These are phyloP conservation scores for Madurella mycetomatis DNA, from an alignment of 2,329 filamentous ascomycete species.

Conservation along the genomic window DNA sequence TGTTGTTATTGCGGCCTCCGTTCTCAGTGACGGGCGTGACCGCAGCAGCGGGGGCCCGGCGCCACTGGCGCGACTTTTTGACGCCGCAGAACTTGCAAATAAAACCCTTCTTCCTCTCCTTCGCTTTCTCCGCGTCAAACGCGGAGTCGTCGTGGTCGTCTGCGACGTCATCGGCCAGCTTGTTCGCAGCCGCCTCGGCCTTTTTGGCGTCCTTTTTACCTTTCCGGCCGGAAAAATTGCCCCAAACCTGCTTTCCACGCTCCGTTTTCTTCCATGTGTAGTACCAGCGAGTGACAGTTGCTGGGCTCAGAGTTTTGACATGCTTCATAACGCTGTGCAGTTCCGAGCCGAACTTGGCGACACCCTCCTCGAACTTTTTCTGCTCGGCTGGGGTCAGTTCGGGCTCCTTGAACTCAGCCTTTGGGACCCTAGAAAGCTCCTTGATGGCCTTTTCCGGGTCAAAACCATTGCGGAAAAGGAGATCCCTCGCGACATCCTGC, in stretches of 20 bases:
- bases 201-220: constrained; percentile 83
- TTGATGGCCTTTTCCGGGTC: constrained; percentile 66
- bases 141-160: constrained; percentile 93
- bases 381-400: constrained; percentile 71
- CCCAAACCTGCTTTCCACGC: constrained; percentile 83
- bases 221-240: constrained; percentile 79
- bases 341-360: constrained; percentile 87
- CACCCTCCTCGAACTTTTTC: constrained; percentile 88
- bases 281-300: constrained; percentile 84
- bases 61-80: constrained; percentile 81
- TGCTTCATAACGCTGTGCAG: constrained; percentile 77
- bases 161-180: constrained; percentile 86
- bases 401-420: constrained; percentile 76
- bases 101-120: constrained; percentile 73
- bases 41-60: constrained; percentile 74
- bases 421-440: constrained; percentile 63
- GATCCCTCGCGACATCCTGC: constrained; percentile 73
- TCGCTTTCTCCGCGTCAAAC: constrained; percentile 84
- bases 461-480: constrained; percentile 69
- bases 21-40: constrained; percentile 66
- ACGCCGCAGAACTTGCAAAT: constrained; percentile 90
- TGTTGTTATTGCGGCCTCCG: constrained; percentile 60
- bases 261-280: constrained; percentile 98
- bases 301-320: constrained; percentile 75
- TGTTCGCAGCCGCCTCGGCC: constrained; percentile 64